phyloP scores from a whole-genome alignment of 371 early-diverging fungal genomes.

The Polyrhizophydium stewartii region DNA sequence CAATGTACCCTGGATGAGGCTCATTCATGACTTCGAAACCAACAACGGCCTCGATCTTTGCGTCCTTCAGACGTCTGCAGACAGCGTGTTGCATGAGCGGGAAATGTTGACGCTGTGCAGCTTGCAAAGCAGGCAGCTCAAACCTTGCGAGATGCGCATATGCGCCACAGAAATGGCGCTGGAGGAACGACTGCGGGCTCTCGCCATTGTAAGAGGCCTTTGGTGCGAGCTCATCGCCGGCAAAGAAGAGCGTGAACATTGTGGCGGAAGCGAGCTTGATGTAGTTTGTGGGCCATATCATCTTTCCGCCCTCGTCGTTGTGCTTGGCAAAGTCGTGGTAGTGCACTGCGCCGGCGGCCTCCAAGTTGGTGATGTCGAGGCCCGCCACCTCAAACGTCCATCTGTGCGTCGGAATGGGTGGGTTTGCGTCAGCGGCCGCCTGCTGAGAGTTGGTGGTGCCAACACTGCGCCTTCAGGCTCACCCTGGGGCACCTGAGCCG shows the following conservation, averaged over 20 bases:
- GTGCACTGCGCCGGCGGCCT: slow-evolving; percentile 67
- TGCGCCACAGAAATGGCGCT: slow-evolving; percentile 54
- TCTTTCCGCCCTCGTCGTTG: slow-evolving; percentile 40
- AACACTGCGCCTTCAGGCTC: no score
- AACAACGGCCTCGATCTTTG: slow-evolving; percentile 55
- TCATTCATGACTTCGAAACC: slow-evolving; percentile 84
- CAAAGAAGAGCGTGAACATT: slow-evolving; percentile 86
- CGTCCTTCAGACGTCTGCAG: slow-evolving; percentile 48
- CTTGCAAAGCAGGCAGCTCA: neutral
- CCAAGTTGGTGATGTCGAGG: slow-evolving; percentile 58
- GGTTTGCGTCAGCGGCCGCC: no score
- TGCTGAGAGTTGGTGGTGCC: no score
- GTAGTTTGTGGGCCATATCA: slow-evolving; percentile 90
- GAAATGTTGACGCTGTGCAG: no score
- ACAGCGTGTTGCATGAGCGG: no score
- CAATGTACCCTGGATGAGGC: slow-evolving; percentile 77
- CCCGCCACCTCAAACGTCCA: slow-evolving; percentile 79
- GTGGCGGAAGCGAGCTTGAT: slow-evolving; percentile 75
- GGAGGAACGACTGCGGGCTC: slow-evolving; percentile 65
- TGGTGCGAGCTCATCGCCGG: slow-evolving; percentile 71
- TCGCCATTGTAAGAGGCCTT: slow-evolving; percentile 43
- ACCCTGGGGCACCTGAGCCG: slow-evolving; percentile 63
- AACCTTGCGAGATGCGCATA: slow-evolving; percentile 33
- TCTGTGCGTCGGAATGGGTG: no score
- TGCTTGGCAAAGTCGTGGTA: slow-evolving; percentile 49